Conservation (phyloP, 2,329 filamentous ascomycete genomes). For the Apiospora aurea region DNA sequence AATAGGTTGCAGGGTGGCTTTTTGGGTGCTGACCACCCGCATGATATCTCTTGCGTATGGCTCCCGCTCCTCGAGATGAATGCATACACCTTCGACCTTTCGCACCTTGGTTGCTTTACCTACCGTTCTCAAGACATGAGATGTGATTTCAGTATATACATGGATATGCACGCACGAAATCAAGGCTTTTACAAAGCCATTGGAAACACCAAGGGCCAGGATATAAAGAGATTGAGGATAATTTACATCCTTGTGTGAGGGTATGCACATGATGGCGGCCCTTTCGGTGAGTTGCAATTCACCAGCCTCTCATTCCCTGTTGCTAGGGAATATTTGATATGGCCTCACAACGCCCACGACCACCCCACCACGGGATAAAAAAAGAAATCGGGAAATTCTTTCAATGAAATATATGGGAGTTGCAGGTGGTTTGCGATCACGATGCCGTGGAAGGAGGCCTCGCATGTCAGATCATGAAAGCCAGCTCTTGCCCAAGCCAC, state of each 20-base stretch:
- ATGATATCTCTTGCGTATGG: background rate
- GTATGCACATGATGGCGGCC: background rate
- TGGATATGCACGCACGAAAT: too few relatives aligned
- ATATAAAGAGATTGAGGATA: too few relatives aligned
- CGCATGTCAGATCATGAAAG: background rate
- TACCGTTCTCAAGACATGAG: background rate
- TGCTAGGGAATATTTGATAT: background rate
- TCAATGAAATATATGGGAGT: background rate
- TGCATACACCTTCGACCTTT: background rate
- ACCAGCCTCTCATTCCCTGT: background rate
- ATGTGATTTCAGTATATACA: background rate
- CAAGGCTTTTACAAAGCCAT: too few relatives aligned
- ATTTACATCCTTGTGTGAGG: too few relatives aligned
- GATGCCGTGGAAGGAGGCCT: background rate
- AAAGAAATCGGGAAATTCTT: too few relatives aligned
- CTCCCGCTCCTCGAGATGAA: background rate
- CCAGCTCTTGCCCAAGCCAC: background rate
- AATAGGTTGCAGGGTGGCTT: background rate
- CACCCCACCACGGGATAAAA: background rate
- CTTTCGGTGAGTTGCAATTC: conserved; percentile 4
- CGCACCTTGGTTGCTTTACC: too few relatives aligned
- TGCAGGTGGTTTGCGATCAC: too few relatives aligned
- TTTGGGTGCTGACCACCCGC: background rate
- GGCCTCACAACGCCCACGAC: background rate
- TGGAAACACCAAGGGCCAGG: too few relatives aligned